Evolutionary conservation across 2,329 filamentous ascomycete genomes (phyloP).

Genomic region (Dactylellina drechsleri): DNA sequence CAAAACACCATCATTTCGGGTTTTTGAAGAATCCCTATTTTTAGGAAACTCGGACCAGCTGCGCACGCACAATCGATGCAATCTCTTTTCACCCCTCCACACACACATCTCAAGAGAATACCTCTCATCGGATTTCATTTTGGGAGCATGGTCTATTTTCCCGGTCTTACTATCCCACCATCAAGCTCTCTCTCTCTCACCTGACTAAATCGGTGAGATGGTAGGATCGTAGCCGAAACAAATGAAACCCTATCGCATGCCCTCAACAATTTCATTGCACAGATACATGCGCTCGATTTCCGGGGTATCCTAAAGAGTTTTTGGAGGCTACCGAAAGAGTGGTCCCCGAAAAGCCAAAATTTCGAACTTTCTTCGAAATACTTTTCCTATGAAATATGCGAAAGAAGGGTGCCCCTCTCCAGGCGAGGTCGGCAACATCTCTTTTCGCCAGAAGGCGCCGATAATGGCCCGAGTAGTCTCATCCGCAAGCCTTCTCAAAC

Average conservation of each 20-base stretch:
- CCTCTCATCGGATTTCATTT: background rate
- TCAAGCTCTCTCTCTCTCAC: conserved; percentile 14
- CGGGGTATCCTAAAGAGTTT: background rate
- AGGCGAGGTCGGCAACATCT: conserved; percentile 46
- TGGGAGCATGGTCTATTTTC: background rate
- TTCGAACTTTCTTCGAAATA: background rate
- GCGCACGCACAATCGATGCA: background rate
- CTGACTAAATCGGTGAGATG: conserved; percentile 11
- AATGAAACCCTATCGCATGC: conserved; percentile 11
- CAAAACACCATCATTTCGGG: conserved; percentile 5
- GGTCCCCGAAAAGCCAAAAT: conserved; percentile 25
- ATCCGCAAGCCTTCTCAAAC: background rate
- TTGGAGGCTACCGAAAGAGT: background rate
- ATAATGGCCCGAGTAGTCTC: conserved; percentile 46
- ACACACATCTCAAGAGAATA: too few relatives aligned
- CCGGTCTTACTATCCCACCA: background rate
- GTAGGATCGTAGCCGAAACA: conserved; percentile 26
- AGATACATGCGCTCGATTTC: background rate
- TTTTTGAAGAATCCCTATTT: conserved; percentile 26
- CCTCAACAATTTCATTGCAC: too few relatives aligned
- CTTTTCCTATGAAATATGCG: too few relatives aligned
- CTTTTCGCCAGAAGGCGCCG: conserved; percentile 32
- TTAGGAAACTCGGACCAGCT: conserved; percentile 36
- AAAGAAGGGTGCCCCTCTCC: background rate
- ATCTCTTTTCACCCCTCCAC: conserved; percentile 8